Percentiles rank a stretch among this genome's conserved stretches.
These are phyloP conservation scores for Blepharisma stoltei DNA, from an alignment of 73 alveolate species.

Conservation along the genomic window DNA sequence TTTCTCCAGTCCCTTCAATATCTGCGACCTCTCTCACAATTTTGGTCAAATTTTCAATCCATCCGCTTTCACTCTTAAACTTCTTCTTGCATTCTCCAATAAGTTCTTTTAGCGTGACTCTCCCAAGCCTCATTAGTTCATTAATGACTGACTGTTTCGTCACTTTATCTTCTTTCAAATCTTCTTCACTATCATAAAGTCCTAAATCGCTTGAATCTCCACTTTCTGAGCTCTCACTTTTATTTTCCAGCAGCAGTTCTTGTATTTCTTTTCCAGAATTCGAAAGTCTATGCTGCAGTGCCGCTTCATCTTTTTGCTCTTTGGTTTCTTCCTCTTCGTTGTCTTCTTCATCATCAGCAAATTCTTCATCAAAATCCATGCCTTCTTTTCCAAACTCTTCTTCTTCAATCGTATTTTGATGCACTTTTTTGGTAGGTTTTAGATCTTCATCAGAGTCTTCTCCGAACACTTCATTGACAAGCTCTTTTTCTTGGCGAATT, in stretches of 20 bases:
- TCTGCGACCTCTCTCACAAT: constrained; percentile 7
- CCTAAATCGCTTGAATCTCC: not conserved
- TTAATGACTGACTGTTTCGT: constrained; percentile 2
- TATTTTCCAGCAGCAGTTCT: not conserved
- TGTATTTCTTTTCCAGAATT: constrained; percentile 10
- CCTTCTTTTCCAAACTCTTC: constrained; percentile 19
- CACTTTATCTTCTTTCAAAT: not conserved
- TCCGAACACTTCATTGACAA: constrained; percentile 1
- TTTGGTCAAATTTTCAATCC: not conserved
- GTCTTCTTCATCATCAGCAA: constrained; percentile 26
- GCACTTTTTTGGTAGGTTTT: not conserved
- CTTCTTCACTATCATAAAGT: constrained; percentile 1
- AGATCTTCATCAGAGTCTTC: constrained; percentile 16
- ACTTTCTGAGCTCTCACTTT: not conserved
- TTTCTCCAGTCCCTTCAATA: constrained; percentile 25
- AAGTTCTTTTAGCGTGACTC: not conserved
- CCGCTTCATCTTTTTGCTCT: constrained; percentile 21
- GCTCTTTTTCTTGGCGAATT: not conserved
- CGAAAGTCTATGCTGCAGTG: not conserved
- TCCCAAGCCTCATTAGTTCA: constrained; percentile 17
- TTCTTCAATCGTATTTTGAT: not conserved
- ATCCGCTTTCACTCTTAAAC: not conserved
- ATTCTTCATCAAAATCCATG: constrained; percentile 24
- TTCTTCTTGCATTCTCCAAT: constrained; percentile 11
- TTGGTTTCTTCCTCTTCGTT: not conserved